These are phyloP conservation scores for Ustilago xerochloae DNA, from an alignment of 1,284 basidiomycete species.

Conservation along the genomic window DNA sequence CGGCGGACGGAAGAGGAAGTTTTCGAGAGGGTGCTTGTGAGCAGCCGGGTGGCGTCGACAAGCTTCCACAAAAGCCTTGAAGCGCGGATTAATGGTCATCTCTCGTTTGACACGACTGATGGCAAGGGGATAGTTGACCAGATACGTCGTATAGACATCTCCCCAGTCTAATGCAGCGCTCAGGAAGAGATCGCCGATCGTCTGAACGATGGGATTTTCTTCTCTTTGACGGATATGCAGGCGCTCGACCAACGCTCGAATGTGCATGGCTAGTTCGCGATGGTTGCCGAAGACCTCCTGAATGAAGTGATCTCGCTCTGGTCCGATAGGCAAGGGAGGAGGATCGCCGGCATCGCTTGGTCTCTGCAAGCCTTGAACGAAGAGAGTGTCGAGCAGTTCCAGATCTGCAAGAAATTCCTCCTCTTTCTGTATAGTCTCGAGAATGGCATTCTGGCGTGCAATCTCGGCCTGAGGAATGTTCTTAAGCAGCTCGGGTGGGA, in stretches of 20 bases:
- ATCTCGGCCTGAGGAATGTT: slow-evolving; percentile 81
- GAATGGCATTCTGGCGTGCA: slow-evolving; percentile 87
- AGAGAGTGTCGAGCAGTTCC: slow-evolving; percentile 77
- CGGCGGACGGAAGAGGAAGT: slow-evolving; percentile 85
- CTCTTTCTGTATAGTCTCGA: slow-evolving; percentile 89
- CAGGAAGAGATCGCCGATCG: slow-evolving; percentile 90
- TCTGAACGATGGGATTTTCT: slow-evolving; percentile 82
- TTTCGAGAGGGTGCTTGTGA: slow-evolving; percentile 84
- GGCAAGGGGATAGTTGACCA: slow-evolving; percentile 84
- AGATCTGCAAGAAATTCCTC: slow-evolving; percentile 90
- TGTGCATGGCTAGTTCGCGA: slow-evolving; percentile 82
- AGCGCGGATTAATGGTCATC: slow-evolving; percentile 81
- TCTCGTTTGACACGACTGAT: slow-evolving; percentile 88
- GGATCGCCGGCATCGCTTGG: slow-evolving; percentile 57
- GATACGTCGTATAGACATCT: slow-evolving; percentile 84
- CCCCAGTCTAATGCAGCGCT: slow-evolving; percentile 89
- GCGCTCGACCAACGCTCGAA: slow-evolving; percentile 81
- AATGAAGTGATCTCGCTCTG: slow-evolving; percentile 80
- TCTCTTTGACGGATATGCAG: slow-evolving; percentile 89
- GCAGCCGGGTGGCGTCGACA: slow-evolving; percentile 77
- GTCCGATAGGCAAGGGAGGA: slow-evolving; percentile 54
- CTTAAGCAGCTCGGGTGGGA: slow-evolving; percentile 76
- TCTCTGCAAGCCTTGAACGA: slow-evolving; percentile 46
- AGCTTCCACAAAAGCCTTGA: slow-evolving; percentile 88
- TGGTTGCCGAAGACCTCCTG: slow-evolving; percentile 89